Base-by-base conservation (phyloP, 1,139 yeast species). In the Saccharomycopsis hybrid region DNA sequence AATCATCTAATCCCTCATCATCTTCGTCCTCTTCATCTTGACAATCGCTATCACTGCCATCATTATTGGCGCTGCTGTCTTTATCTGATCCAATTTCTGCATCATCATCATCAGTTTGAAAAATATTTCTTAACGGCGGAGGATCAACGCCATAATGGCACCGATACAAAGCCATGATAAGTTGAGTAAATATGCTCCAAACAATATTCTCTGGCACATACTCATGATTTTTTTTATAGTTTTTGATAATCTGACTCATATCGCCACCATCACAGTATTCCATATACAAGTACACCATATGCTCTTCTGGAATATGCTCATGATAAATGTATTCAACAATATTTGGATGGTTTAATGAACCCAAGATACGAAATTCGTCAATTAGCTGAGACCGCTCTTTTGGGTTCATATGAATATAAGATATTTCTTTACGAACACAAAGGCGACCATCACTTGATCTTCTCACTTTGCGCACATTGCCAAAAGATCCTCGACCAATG, bases 231-330 rank as follows among this genome's bases (percentile, higher is more conserved):
- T 76, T 78, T 55, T 80, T 82, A 64, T 85, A 85, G 48, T 76
- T 77, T 41, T 80, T 72, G 43, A 92, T 87, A 49, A 88, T 72
- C 52, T 80, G 80, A 0, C 94, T 85, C 53, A 92, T 67, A 63
- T 92, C 98, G 1, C 98, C 98, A 2, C 96, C 95, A 48, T 90
- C 95, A 63, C 98, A 92, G 65, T 85, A 92, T 62, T 92, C 98
- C 97, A 92, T 92, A 65, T 92, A 92, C 28, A 92, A 76, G 61
- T 88, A 92, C 18, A 92, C 82, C 56, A 79, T 73, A 59, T 86
- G 89, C 44, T 74, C 73, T 29, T 80, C 82, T 3, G 81, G 76
- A 35, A 85, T 73, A 60, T 88, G 95, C 57, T 87, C 96, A 65
- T 90, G 96, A 49, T 80, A 80, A 52, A 83, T 76, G 62, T 90